phyloP scores from a whole-genome alignment of 495 filamentous ascomycete genomes.

The Aspergillus mulundensis region DNA sequence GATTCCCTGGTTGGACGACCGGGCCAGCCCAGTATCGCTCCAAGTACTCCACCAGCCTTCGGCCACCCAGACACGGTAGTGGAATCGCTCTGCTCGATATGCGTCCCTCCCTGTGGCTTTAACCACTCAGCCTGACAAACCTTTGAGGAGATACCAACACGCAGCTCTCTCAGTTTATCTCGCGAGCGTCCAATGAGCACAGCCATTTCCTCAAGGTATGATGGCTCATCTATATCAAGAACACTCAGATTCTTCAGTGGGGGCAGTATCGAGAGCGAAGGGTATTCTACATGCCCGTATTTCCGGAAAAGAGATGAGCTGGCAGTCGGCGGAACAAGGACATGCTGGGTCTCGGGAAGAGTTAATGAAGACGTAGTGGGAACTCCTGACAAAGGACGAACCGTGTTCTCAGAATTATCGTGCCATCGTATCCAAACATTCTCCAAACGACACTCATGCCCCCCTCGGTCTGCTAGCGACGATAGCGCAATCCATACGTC shows the following conservation, averaged over 20 bases:
- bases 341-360: constrained; percentile 18
- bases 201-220: constrained; percentile 87
- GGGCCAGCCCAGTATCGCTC: constrained; percentile 13
- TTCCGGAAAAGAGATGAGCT: constrained; percentile 26
- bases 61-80: constrained; percentile 31
- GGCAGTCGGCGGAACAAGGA: constrained; percentile 7
- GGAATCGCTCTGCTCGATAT: constrained; percentile 15
- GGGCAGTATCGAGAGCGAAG: constrained; percentile 80
- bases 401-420: constrained; percentile 59
- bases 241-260: constrained; percentile 77
- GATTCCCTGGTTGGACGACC: not conserved
- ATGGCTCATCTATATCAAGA: constrained; percentile 82
- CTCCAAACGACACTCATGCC: constrained; percentile 64
- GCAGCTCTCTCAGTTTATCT: constrained; percentile 64
- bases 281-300: constrained; percentile 66
- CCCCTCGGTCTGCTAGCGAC: constrained; percentile 61
- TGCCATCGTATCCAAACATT: constrained; percentile 89
- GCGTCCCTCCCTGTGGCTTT: constrained; percentile 42
- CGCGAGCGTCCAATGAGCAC: constrained; percentile 72
- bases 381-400: constrained; percentile 25
- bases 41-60: constrained; percentile 58
- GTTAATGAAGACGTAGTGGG: constrained; percentile 21
- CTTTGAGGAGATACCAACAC: constrained; percentile 70
- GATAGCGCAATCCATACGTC: constrained; percentile 84
- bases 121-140: constrained; percentile 55